Evolutionary conservation across 441 rosid species (phyloP).

Genomic region (Aquilaria agallochum): DNA sequence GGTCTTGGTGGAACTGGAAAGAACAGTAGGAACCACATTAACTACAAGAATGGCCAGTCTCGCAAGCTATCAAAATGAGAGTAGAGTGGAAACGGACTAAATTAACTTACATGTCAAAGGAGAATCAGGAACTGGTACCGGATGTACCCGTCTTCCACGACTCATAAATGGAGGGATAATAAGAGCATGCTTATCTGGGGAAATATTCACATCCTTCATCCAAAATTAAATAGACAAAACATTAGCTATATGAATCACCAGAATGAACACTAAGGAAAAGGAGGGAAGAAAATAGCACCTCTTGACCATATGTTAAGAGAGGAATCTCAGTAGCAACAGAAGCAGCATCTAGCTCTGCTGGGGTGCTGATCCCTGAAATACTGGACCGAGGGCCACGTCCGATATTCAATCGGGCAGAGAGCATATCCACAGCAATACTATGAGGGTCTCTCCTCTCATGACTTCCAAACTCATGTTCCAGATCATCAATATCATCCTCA

Average conservation of each 20-base stretch:
- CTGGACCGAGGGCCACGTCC: conserved; percentile 31
- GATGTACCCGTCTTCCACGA: conserved; percentile 44
- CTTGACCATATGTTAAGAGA: conserved; percentile 56
- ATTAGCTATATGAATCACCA: conserved; percentile 13
- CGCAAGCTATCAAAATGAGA: conserved; percentile 3
- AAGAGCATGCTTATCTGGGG: conserved; percentile 63
- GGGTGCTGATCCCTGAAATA: conserved; percentile 33
- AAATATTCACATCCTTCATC: conserved; percentile 52
- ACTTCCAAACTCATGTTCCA: conserved; percentile 51
- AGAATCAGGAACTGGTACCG: conserved; percentile 48
- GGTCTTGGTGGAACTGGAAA: conserved; percentile 76
- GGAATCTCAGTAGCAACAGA: conserved; percentile 43
- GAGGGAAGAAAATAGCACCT: conserved; percentile 28
- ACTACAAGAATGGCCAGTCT: conserved; percentile 2
- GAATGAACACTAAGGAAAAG: background rate
- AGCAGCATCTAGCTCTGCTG: conserved; percentile 45
- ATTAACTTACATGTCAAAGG: conserved; percentile 46
- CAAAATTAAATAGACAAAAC: conserved; percentile 5
- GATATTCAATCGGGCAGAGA: conserved; percentile 37
- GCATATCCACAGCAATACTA: conserved; percentile 42
- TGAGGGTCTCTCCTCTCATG: conserved; percentile 36
- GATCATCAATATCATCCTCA: conserved; percentile 63
- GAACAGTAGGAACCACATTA: conserved; percentile 14
- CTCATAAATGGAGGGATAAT: conserved; percentile 47
- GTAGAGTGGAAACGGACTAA: conserved; percentile 8